Base-by-base conservation (phyloP, 176 grass and related monocot species). In the Puya raimondii region DNA sequence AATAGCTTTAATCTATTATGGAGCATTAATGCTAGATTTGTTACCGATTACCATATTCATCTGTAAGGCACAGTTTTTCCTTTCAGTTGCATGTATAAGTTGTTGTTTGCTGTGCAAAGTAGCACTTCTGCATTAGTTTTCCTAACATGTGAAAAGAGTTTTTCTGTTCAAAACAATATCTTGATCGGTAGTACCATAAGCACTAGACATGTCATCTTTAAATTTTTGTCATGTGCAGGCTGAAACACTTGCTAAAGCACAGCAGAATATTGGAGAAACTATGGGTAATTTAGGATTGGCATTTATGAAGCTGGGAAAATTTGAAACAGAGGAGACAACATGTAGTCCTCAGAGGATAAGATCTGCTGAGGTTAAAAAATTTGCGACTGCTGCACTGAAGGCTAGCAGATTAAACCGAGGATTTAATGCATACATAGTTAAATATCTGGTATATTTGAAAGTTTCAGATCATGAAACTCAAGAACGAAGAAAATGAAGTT, bases 291-390 rank as follows among this genome's bases (percentile, higher is more conserved):
- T 96, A 74, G 93, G 93, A 65, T 80, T 96, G 79, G 72, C 88
- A 63, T 90, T 96, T 63, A 26, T 96, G 58, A 96, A 90, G 77
- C 71, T 96, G 50, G 81, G 82, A 26, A 96, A 92, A 72, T 96
- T 92, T 78, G 93, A 92, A 74, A 92, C 64, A 12, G 86, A 80
- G 50, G 70, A 92, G 54, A 80, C 72, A 26, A 63, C 72, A 49
- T 83, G 74, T 72, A 72, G 64, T 80, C 83, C 89, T 72, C 93
- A 90, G 79, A 87, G 72, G 68, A 77, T 47, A 48, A 73, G 86
- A 76, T 86, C 86, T 79, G 79, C 72, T 61, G 70, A 91, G 75
- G 87, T 86, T 16, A 92, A 66, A 79, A 78, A 49, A 48, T 92
- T 96, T 64, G 86, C 84, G 27, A 86, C 80, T 75, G 82, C 89